Evolutionary conservation across 2,329 filamentous ascomycete genomes (phyloP).

Genomic region (Colletotrichum sojae): DNA sequence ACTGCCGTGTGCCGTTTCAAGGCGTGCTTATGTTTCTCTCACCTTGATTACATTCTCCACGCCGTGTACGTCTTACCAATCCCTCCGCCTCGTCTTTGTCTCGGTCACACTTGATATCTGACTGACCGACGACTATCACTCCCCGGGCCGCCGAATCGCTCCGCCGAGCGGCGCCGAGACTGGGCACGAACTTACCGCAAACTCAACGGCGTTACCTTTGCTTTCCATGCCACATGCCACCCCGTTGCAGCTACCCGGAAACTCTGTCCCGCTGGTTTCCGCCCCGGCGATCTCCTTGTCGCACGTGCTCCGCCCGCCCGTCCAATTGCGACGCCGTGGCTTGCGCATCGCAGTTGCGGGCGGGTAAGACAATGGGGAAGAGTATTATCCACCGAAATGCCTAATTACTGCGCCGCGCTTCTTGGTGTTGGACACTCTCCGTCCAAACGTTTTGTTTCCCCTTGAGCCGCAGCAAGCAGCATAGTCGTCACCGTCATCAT

Average conservation of each 20-base stretch:
- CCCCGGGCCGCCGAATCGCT: background rate
- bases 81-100: background rate
- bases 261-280: constrained; percentile 36
- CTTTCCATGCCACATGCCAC: constrained; percentile 1
- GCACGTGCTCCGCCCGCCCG: constrained; percentile 5
- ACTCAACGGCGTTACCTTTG: background rate
- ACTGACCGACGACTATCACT: background rate
- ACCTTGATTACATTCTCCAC: constrained; percentile 8
- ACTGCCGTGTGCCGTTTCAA: background rate
- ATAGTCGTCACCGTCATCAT: too few species aligned
- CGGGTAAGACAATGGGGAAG: too few species aligned
- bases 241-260: constrained; percentile 25
- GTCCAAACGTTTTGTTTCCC: background rate
- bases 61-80: background rate
- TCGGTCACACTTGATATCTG: background rate
- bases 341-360: background rate
- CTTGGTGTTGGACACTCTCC: too few species aligned
- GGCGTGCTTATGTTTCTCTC: background rate
- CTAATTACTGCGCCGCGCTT: too few species aligned
- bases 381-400: too few species aligned
- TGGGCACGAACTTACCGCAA: background rate
- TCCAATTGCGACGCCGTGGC: constrained; percentile 9
- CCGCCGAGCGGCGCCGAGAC: constrained; percentile 13
- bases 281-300: constrained; percentile 33
- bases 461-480: too few species aligned